These are phyloP conservation scores for Amanita jacksonii DNA, from an alignment of 768 basidiomycete species.

Conservation along the genomic window DNA sequence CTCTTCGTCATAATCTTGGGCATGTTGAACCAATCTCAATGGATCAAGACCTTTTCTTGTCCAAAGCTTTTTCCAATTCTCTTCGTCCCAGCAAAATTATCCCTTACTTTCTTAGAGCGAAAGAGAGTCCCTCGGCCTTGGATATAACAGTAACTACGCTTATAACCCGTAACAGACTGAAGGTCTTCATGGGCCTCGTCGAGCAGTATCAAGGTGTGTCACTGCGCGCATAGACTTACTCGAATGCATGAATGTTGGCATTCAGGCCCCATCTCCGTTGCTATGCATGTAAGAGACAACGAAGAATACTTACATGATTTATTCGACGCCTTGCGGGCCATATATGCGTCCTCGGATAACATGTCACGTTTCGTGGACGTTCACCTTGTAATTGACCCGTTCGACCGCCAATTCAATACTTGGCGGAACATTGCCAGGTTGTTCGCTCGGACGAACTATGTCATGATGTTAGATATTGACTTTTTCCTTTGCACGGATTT, in stretches of 20 bases:
- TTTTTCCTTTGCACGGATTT: conserved; percentile 82
- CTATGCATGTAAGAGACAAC: conserved; percentile 61
- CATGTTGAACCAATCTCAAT: conserved; percentile 24
- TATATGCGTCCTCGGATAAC: conserved; percentile 56
- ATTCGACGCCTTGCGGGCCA: conserved; percentile 51
- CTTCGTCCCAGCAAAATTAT: conserved; percentile 69
- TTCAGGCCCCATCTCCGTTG: conserved; percentile 76
- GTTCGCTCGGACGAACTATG: conserved; percentile 73
- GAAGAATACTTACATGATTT: conserved; percentile 35
- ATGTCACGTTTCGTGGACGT: conserved; percentile 72
- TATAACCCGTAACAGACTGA: conserved; percentile 71
- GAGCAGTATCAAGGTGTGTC: conserved; percentile 62
- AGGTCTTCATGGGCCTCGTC: conserved; percentile 62
- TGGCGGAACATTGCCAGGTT: conserved; percentile 84
- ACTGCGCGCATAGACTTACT: not conserved
- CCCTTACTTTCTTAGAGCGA: conserved; percentile 74
- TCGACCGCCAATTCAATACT: conserved; percentile 80
- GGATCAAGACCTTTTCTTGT: conserved; percentile 45
- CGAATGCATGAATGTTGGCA: conserved; percentile 2
- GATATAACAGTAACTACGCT: conserved; percentile 84
- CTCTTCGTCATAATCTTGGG: conserved; percentile 25
- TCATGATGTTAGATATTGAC: conserved; percentile 91
- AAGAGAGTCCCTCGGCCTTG: conserved; percentile 40
- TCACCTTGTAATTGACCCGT: conserved; percentile 76
- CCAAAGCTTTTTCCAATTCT: conserved; percentile 59